Conservation (phyloP, 2,329 filamentous ascomycete genomes). For the Chrysosporium queenslandicum region DNA sequence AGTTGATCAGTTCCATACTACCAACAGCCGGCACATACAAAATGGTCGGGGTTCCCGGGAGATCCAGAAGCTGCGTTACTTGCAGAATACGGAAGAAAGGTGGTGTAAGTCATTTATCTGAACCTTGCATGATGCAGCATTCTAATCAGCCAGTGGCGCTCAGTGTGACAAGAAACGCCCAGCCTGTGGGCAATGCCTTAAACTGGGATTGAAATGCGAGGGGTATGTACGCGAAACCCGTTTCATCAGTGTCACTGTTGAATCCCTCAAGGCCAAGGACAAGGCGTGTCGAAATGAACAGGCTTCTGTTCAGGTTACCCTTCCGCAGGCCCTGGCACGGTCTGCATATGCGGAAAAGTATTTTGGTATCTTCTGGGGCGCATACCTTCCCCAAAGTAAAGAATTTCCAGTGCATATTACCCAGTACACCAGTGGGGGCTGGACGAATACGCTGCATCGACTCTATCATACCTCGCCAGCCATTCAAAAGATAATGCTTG, state of each 20-base stretch:
- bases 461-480: slow-evolving; percentile 5
- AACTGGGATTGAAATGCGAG: slow-evolving; percentile 48
- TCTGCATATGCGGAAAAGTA: slow-evolving; percentile 10
- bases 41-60: slow-evolving; percentile 52
- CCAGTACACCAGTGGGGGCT: slow-evolving; percentile 7
- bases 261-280: slow-evolving; percentile 26
- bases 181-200: slow-evolving; percentile 50
- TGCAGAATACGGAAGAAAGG: slow-evolving; percentile 51
- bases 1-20: background rate
- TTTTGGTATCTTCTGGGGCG: slow-evolving; percentile 8
- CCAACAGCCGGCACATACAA: background rate
- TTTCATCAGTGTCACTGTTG: slow-evolving; percentile 40
- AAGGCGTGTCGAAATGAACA: background rate
- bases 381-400: slow-evolving; percentile 5
- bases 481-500: slow-evolving; percentile 11
- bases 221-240: slow-evolving; percentile 55
- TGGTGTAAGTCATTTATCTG: slow-evolving; percentile 31
- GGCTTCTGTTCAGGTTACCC: background rate
- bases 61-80: slow-evolving; percentile 56
- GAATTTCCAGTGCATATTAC: slow-evolving; percentile 6
- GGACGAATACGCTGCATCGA: slow-evolving; percentile 9
- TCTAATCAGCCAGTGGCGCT: slow-evolving; percentile 5
- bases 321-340: slow-evolving; percentile 1
- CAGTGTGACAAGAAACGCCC: slow-evolving; percentile 55
- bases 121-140: slow-evolving; percentile 6